Conservation (phyloP, 1,284 basidiomycete genomes). For the Ceratobasidium sp. region DNA sequence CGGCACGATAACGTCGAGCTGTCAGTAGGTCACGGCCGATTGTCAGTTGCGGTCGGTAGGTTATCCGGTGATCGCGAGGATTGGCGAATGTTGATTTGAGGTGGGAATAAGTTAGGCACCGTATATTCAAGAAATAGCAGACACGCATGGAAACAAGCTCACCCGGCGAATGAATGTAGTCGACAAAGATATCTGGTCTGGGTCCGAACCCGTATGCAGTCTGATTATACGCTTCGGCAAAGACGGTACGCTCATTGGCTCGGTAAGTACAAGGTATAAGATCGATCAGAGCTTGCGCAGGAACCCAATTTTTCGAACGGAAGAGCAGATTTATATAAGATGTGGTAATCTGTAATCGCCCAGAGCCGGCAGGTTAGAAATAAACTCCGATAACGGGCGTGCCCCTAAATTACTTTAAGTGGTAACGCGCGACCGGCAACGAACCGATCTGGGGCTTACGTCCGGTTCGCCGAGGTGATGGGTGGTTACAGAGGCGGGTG, state of each 20-base stretch:
- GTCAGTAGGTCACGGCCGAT: not conserved
- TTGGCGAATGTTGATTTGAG: no score
- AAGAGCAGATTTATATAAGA: no score
- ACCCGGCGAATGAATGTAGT: constrained; percentile 16
- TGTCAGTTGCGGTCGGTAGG: not conserved
- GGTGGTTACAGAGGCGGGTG: not conserved
- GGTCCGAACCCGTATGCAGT: constrained; percentile 5
- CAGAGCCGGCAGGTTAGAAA: no score
- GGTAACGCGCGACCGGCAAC: no score
- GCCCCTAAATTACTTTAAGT: no score
- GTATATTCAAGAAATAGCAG: no score
- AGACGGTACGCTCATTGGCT: constrained; percentile 8
- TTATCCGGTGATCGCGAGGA: no score
- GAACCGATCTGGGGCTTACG: no score
- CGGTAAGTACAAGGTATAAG: not conserved
- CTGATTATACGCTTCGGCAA: constrained; percentile 24
- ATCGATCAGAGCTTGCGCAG: no score
- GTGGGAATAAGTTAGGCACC: no score
- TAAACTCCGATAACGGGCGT: not conserved
- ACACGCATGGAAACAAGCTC: not conserved
- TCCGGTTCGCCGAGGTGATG: not conserved
- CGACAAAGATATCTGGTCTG: not conserved
- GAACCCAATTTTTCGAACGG: no score
- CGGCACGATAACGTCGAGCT: constrained; percentile 23
- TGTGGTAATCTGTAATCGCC: no score